Base-by-base conservation (phyloP, 176 grass and related monocot species). In the Oryza rufipogon region DNA sequence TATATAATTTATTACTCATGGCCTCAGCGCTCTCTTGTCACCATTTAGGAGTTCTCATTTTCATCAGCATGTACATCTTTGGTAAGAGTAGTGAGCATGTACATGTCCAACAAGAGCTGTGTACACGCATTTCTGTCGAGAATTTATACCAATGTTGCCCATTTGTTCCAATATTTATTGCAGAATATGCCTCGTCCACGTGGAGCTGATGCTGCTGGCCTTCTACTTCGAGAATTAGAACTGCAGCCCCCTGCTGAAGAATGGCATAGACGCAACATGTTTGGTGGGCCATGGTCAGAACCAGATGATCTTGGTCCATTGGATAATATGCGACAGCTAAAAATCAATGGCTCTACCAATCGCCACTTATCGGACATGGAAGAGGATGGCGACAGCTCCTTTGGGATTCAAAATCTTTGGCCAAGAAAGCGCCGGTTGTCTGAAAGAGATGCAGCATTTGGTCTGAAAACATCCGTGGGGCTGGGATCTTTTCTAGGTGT, bases 181-280 rank as follows among this genome's bases (percentile, higher is more conserved):
- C 76, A 99, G 96, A 99, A 99, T 84, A 99, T 99, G 96, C 96
- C 96, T 70, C 93, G 96, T 71, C 96, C 96, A 22, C 85, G 96
- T 89, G 96, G 96, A 91, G 93, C 91, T 75, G 96, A 99, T 91
- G 93, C 96, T 71, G 96, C 96, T 78, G 96, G 96, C 70, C 93
- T 98, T 91, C 73, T 98, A 78, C 96, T 96, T 65, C 87, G 96
- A 85, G 96, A 98, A 83, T 84, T 98, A 78, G 96, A 98, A 91
- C 72, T 98, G 11, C 93, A 98, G 52, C 96, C 96, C 84, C 96
- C 96, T 64, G 90, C 96, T 16, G 96, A 98, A 90, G 96, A 98
- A 73, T 98, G 96, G 96, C 96, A 98, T 74, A 92, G 93, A 11
- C 93, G 96, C 49, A 98, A 98, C 84, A 96, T 98, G 96, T 98